phyloP scores from a whole-genome alignment of 2,329 filamentous ascomycete species.

The Fragosphaeria purpurea region DNA sequence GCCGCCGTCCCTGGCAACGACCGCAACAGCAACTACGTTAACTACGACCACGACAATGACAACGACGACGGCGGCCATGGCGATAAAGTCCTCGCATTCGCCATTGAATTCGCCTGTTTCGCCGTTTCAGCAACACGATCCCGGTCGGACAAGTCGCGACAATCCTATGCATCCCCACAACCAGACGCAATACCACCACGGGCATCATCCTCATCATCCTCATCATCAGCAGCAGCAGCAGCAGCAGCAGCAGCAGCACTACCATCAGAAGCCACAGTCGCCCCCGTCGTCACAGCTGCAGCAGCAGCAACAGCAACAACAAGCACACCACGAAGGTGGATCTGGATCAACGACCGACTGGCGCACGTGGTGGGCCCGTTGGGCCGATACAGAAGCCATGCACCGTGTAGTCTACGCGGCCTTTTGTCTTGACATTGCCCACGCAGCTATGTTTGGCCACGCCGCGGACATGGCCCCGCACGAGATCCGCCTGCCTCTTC shows the following conservation, averaged over 20 bases:
- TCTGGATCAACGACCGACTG: conserved; percentile 26
- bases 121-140: neutral
- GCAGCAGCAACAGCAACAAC: neutral
- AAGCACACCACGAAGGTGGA: conserved; percentile 1
- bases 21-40: neutral
- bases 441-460: conserved; percentile 89
- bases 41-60: neutral
- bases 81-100: too few species aligned
- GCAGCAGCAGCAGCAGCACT: neutral
- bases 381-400: conserved; percentile 84
- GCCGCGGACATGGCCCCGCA: conserved; percentile 84
- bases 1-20: neutral
- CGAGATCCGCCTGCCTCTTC: conserved; percentile 75
- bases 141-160: neutral
- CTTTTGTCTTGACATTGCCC: conserved; percentile 80
- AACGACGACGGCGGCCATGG: too few species aligned
- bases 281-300: neutral
- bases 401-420: conserved; percentile 78
- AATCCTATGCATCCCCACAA: neutral
- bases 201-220: neutral
- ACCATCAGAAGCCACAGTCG: neutral
- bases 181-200: neutral
- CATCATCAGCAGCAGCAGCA: neutral
- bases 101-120: neutral
- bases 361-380: conserved; percentile 65